Evolutionary conservation across 2,329 filamentous ascomycete genomes (phyloP).

Genomic region (Hymenoscyphus repandus): DNA sequence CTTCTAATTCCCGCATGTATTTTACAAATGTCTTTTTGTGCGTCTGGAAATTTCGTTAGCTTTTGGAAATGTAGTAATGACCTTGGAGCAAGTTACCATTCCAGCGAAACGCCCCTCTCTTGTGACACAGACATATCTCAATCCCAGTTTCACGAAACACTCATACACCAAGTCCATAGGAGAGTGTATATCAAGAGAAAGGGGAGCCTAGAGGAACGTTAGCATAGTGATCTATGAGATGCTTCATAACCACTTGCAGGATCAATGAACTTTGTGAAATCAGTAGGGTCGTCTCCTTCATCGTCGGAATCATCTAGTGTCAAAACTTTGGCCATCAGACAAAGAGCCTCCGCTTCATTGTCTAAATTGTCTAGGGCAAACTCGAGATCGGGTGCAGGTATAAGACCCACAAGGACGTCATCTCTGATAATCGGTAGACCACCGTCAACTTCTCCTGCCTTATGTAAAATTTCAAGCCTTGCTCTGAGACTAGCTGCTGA

Average conservation of each 20-base stretch:
- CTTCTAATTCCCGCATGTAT: constrained; percentile 81
- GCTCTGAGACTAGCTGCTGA: constrained; percentile 68
- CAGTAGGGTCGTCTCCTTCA: constrained; percentile 60
- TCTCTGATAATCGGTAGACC: constrained; percentile 82
- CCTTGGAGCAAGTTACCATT: constrained; percentile 54
- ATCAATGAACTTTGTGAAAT: constrained; percentile 90
- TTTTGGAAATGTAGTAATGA: neutral
- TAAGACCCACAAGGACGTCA: constrained; percentile 77
- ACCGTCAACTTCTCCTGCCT: constrained; percentile 84
- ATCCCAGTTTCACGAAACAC: constrained; percentile 87
- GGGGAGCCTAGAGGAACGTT: neutral
- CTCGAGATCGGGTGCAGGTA: constrained; percentile 89
- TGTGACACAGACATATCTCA: constrained; percentile 88
- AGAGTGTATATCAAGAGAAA: constrained; percentile 64
- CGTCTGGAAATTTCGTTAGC: constrained; percentile 42
- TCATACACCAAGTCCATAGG: constrained; percentile 96
- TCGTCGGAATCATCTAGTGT: constrained; percentile 60
- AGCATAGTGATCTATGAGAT: neutral
- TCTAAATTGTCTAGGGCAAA: constrained; percentile 82
- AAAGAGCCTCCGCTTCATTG: constrained; percentile 68
- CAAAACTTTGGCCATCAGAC: constrained; percentile 71
- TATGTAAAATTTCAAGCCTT: constrained; percentile 78
- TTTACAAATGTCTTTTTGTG: constrained; percentile 98
- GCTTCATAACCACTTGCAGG: constrained; percentile 48
- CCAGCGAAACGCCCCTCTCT: constrained; percentile 81